Evolutionary conservation across 2,329 filamentous ascomycete genomes (phyloP).

Genomic region (Penicillium oxalicum): DNA sequence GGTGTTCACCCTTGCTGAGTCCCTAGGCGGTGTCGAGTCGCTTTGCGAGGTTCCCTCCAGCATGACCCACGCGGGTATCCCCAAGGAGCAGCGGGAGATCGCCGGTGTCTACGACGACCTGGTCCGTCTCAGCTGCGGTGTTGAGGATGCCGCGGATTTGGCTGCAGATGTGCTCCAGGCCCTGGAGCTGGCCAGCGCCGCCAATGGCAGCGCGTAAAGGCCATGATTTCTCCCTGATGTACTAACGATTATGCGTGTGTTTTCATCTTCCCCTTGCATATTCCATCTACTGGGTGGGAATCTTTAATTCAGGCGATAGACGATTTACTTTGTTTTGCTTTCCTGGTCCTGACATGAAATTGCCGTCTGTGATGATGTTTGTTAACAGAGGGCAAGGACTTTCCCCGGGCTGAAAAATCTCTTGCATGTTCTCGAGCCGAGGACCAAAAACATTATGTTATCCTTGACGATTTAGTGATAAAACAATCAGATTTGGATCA

Average conservation of each 20-base stretch:
- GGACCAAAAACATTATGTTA: too few relatives aligned
- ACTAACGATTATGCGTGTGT: neutral
- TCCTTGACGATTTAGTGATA: too few relatives aligned
- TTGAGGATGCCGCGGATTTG: slow-evolving; percentile 85
- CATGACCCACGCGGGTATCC: slow-evolving; percentile 98
- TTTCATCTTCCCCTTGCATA: slow-evolving; percentile 10
- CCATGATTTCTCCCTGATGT: slow-evolving; percentile 1
- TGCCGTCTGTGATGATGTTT: neutral
- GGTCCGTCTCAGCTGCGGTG: slow-evolving; percentile 84
- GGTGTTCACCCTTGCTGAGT: slow-evolving; percentile 91
- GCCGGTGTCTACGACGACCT: slow-evolving; percentile 94
- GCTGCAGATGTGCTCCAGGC: slow-evolving; percentile 76
- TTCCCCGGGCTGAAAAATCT: too few relatives aligned
- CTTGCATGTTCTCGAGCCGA: too few relatives aligned
- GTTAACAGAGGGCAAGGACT: too few relatives aligned
- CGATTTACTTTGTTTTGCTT: slow-evolving; percentile 13
- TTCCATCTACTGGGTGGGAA: too few relatives aligned
- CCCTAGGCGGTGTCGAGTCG: slow-evolving; percentile 83
- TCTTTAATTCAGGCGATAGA: slow-evolving; percentile 16
- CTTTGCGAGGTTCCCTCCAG: slow-evolving; percentile 85
- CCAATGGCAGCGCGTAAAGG: slow-evolving; percentile 32
- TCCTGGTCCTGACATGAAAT: neutral
- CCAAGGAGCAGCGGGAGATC: slow-evolving; percentile 79
- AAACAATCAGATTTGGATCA: too few relatives aligned
- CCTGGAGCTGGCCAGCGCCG: slow-evolving; percentile 62